Evolutionary conservation across 768 basidiomycete genomes (phyloP).

Genomic region (Tephrocybe rancida): DNA sequence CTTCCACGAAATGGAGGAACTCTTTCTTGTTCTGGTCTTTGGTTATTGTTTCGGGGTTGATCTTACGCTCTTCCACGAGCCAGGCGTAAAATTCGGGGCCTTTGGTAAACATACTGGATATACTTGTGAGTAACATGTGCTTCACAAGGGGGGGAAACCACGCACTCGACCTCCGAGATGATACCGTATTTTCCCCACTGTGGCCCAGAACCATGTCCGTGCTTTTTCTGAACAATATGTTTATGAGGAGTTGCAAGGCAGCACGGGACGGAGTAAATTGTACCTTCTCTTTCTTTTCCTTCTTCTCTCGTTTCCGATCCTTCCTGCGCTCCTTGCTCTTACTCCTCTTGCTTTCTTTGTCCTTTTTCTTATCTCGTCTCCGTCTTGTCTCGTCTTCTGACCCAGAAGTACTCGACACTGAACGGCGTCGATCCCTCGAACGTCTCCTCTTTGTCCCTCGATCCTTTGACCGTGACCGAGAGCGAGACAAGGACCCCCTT

Average conservation of each 20-base stretch:
- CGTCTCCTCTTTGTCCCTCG: constrained; percentile 10
- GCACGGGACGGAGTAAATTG: constrained; percentile 1
- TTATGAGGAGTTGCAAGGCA: background rate
- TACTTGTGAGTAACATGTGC: background rate
- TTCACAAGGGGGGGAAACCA: constrained; percentile 13
- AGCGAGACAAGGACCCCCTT: constrained; percentile 34
- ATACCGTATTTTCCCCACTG: constrained; percentile 94
- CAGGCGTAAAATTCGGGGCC: constrained; percentile 87
- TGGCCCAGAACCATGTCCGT: constrained; percentile 51
- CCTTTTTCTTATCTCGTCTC: constrained; percentile 44
- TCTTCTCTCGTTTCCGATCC: constrained; percentile 54
- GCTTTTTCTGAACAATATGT: constrained; percentile 48
- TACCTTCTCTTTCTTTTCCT: constrained; percentile 54
- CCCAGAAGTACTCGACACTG: constrained; percentile 45
- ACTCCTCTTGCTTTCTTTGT: constrained; percentile 50
- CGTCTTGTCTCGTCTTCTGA: constrained; percentile 44
- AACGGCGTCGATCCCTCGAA: constrained; percentile 25
- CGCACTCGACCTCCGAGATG: constrained; percentile 84
- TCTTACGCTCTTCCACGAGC: constrained; percentile 90
- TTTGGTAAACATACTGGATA: constrained; percentile 74
- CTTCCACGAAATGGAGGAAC: constrained; percentile 81
- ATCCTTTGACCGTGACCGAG: constrained; percentile 28
- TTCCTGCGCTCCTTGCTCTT: constrained; percentile 40
- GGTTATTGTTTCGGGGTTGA: constrained; percentile 86
- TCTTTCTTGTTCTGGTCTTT: constrained; percentile 88